Evolutionary conservation across 208 protist genomes (phyloP).

Genomic region (Kentomonas sorsogonicus): DNA sequence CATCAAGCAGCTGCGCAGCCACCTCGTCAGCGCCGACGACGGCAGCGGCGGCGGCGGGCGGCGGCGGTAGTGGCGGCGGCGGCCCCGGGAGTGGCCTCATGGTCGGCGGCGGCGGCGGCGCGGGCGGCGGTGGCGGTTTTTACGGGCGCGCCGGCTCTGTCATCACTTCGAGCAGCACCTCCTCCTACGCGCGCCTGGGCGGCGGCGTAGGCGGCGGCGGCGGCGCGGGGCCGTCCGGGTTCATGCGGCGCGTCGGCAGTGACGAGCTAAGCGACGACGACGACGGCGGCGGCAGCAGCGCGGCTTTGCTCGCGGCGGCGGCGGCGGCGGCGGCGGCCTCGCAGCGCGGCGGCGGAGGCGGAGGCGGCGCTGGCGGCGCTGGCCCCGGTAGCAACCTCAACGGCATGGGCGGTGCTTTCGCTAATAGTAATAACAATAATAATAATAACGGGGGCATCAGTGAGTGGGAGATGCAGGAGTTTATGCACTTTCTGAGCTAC

Average conservation of each 20-base stretch:
- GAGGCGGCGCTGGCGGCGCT: not conserved
- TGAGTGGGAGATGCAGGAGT: conserved; percentile 58
- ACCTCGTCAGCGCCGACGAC: conserved; percentile 47
- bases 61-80: not conserved
- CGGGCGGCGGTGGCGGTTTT: not conserved
- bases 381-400: not conserved
- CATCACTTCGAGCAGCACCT: too few species aligned
- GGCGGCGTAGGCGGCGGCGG: conserved; percentile 35
- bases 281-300: not conserved
- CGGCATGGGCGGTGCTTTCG: not conserved
- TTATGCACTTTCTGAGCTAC: conserved; percentile 82
- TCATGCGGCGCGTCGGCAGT: conserved; percentile 3
- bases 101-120: not conserved
- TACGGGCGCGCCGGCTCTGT: too few species aligned
- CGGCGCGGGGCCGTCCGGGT: conserved; percentile 5
- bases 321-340: not conserved
- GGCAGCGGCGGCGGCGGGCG: conserved; percentile 13
- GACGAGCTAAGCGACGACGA: conserved; percentile 15
- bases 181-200: too few species aligned
- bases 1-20: conserved; percentile 63
- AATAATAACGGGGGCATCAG: conserved; percentile 5
- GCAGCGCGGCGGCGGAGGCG: not conserved
- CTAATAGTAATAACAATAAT: too few species aligned
- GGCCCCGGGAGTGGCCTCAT: not conserved
- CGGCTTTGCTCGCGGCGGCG: not conserved